Evolutionary conservation across 2,329 filamentous ascomycete species (phyloP).

Genomic region (Teratosphaeria epicoccoides): DNA sequence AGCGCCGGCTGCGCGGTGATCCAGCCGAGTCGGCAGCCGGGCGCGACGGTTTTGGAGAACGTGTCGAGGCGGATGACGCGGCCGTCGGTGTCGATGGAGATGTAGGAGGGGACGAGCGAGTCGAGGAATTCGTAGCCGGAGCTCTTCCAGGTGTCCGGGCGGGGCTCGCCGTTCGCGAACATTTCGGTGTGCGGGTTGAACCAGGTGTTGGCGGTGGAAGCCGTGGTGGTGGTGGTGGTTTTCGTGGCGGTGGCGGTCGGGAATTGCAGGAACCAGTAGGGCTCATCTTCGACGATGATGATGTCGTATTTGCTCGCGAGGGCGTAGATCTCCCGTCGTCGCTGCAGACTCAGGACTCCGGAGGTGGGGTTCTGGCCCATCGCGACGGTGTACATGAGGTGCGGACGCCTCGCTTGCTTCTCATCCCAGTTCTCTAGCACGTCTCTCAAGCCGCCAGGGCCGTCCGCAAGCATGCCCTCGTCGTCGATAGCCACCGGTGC

Average conservation of each 20-base stretch:
- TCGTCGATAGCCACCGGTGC: slow-evolving; percentile 65
- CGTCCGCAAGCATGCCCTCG: slow-evolving; percentile 66
- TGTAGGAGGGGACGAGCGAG: slow-evolving; percentile 70
- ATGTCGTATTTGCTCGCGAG: slow-evolving; percentile 77
- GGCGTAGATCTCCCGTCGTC: slow-evolving; percentile 68
- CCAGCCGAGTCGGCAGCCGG: slow-evolving; percentile 83
- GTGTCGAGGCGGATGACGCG: slow-evolving; percentile 84
- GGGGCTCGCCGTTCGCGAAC: slow-evolving; percentile 39
- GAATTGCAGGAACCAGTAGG: slow-evolving; percentile 91
- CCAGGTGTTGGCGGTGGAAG: slow-evolving; percentile 17
- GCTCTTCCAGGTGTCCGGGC: slow-evolving; percentile 39
- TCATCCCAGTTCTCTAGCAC: slow-evolving; percentile 76
- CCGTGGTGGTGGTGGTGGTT: slow-evolving; percentile 22
- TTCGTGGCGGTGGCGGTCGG: slow-evolving; percentile 50
- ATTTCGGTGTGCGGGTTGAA: slow-evolving; percentile 20
- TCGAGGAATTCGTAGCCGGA: slow-evolving; percentile 71
- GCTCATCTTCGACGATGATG: slow-evolving; percentile 86
- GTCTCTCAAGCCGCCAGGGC: slow-evolving; percentile 63
- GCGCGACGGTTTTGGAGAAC: slow-evolving; percentile 86
- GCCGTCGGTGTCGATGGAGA: slow-evolving; percentile 72
- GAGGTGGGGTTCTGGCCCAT: slow-evolving; percentile 86
- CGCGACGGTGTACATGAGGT: slow-evolving; percentile 85
- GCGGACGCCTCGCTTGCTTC: slow-evolving; percentile 61
- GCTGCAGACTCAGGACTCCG: slow-evolving; percentile 59
- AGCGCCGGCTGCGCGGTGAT: slow-evolving; percentile 73